Conservation (phyloP, 2,329 filamentous ascomycete species). For the Bipolaris bicolor region DNA sequence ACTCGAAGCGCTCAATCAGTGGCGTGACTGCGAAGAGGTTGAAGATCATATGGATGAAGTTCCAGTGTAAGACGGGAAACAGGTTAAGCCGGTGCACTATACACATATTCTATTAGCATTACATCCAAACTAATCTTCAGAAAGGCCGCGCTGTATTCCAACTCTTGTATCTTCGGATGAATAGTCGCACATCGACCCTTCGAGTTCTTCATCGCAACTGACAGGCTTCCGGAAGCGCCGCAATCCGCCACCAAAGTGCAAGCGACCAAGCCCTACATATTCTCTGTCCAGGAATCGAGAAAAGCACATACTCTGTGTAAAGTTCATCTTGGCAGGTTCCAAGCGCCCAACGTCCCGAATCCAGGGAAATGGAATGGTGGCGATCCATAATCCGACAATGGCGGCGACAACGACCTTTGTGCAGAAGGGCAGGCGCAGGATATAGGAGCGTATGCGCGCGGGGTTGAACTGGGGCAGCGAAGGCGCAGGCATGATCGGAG, state of each 20-base stretch:
- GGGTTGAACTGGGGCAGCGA: constrained; percentile 69
- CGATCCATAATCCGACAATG: constrained; percentile 72
- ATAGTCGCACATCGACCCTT: neutral
- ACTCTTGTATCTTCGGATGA: neutral
- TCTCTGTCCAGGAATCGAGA: neutral
- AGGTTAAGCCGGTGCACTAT: constrained; percentile 92
- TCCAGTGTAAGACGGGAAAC: constrained; percentile 84
- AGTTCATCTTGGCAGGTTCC: constrained; percentile 74
- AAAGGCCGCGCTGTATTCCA: neutral
- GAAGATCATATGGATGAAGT: constrained; percentile 78
- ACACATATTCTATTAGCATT: constrained; percentile 20
- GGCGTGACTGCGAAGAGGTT: constrained; percentile 83
- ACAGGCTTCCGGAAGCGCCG: constrained; percentile 5
- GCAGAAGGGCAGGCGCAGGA: constrained; percentile 85
- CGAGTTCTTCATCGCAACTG: neutral
- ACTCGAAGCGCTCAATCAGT: constrained; percentile 92
- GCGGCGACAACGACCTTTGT: constrained; percentile 73
- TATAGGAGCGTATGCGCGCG: constrained; percentile 76
- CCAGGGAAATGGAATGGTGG: constrained; percentile 72
- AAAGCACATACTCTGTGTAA: constrained; percentile 69
- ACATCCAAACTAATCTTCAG: neutral
- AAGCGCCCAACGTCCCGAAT: constrained; percentile 79
- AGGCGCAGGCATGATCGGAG: constrained; percentile 42
- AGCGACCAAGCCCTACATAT: neutral
- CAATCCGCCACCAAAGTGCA: neutral